Evolutionary conservation across 1,284 basidiomycete genomes (phyloP), one percentile per base, ranked within the genome.

Genomic region (Tylopilus sp.): DNA sequence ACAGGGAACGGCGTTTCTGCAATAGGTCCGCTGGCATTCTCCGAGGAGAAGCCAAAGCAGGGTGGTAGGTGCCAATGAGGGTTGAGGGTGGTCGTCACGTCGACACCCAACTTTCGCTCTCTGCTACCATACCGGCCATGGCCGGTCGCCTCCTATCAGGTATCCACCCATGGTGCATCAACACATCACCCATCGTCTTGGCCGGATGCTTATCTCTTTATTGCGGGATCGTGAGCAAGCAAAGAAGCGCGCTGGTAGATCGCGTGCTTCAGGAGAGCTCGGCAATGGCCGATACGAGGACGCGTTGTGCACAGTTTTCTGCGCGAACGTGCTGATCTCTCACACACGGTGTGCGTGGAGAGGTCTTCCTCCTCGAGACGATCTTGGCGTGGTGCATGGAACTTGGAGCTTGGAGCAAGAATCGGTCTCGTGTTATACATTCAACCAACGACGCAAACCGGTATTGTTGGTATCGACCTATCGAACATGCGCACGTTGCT

Each of bases 1-100:
- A 75, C 45, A 80, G 80, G 60, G 85, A 85, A 65, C 72, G 85
- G 41, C 76, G 72, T 25, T 81, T 82, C 8, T n/a, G n/a, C n/a
- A n/a, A n/a, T 81, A 80, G 5, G 77, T 31, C 14, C 14, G 26
- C 80, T 7, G 83, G 79, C 76, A n/a, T 86, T 85, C 65, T 76
- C 77, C 33, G 68, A 75, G 33, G 77, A 79, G 61, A 86, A 87
- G 61, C 10, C n/a, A n/a, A n/a, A n/a, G n/a, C n/a, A n/a, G n/a
- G n/a, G n/a, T n/a, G n/a, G n/a, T n/a, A n/a, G n/a, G n/a, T n/a
- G n/a, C n/a, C n/a, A n/a, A n/a, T n/a, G n/a, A n/a, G n/a, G n/a
- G n/a, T n/a, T n/a, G n/a, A n/a, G n/a, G n/a, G n/a, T n/a, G n/a
- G n/a, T n/a, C n/a, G n/a, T n/a, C n/a, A n/a, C n/a, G n/a, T n/a